phyloP scores from a whole-genome alignment of 257 asterid species.

The Marsdenia floribunda region DNA sequence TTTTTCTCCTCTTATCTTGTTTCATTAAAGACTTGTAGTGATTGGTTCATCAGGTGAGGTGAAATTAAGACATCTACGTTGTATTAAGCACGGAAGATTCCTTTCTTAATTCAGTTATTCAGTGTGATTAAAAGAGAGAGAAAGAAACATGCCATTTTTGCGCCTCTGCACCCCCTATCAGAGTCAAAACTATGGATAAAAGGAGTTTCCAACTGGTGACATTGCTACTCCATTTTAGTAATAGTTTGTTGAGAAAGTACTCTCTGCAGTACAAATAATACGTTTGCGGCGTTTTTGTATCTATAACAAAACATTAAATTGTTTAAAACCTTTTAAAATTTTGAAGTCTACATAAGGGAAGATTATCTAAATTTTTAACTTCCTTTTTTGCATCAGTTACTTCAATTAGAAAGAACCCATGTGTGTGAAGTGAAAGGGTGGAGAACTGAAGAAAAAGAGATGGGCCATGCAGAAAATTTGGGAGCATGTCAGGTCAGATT shows the following conservation, averaged over 20 bases:
- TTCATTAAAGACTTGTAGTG: background rate
- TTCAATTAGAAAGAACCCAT: slow-evolving; percentile 1
- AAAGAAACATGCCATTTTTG: slow-evolving; percentile 27
- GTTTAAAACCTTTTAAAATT: background rate
- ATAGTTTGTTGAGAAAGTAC: background rate
- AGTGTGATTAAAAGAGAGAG: slow-evolving; percentile 24
- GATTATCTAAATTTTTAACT: no score
- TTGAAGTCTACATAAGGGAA: no score
- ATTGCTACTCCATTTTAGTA: background rate
- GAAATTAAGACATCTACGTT: background rate
- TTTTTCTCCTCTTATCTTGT: background rate
- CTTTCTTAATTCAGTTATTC: slow-evolving; percentile 51
- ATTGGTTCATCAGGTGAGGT: background rate
- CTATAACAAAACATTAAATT: no score
- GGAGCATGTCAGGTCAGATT: background rate
- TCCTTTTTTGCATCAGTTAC: background rate
- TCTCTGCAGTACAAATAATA: no score
- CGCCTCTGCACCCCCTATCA: slow-evolving; percentile 10
- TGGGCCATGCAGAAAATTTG: slow-evolving; percentile 14
- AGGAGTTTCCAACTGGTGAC: background rate
- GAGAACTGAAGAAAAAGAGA: background rate
- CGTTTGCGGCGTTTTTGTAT: no score
- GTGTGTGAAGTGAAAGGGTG: background rate
- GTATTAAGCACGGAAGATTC: slow-evolving; percentile 25
- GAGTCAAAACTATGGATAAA: slow-evolving; percentile 14